Evolutionary conservation across 2,329 filamentous ascomycete genomes (phyloP), one percentile per base, ranked within the genome.

Genomic region (Dothideomycetes sp.): DNA sequence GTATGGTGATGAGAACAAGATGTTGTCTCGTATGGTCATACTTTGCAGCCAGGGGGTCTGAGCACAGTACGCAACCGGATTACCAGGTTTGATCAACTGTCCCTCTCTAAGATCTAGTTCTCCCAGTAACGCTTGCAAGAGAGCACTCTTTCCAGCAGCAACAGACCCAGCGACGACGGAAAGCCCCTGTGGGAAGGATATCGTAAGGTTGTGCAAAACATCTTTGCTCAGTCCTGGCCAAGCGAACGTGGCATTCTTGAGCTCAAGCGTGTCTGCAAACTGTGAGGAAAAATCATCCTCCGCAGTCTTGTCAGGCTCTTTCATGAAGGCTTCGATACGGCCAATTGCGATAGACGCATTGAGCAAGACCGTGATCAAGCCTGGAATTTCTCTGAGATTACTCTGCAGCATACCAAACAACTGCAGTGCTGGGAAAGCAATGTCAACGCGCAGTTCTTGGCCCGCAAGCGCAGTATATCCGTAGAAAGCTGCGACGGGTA

Each of bases 261-360:
- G 66, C 28, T 71, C 53, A 1, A 73, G 54, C 20, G 54, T 47
- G 17, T 56, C 53, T 7, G 49, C 53, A 13, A 52, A 51, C 22
- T n/a, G n/a, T 10, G 57, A 54, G 18, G 55, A 56, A 33, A 58
- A 61, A 32, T 55, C 61, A 10, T 56, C 55, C 13, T 61, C 56
- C 32, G 56, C 50, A 22, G 54, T 45, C 50, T 86, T 85, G 53
- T 94, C 78, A 0, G 84, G 84, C 58, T 94, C 87, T 1, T 69
- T 65, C 84, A 94, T 93, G 62, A 93, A 94, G 16, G 75, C 72
- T 52, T 94, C 83, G 15, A 94, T 85, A 49, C 87, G 80, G 7
- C 74, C 76, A 47, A 94, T 76, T 0, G 87, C 82, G 13, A 94
- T 80, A n/a, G 75, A 79, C 0, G 86, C 84, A 52, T 94, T 93